Evolutionary conservation across 2,329 filamentous ascomycete species (phyloP).

Genomic region (Colletotrichum tabaci): DNA sequence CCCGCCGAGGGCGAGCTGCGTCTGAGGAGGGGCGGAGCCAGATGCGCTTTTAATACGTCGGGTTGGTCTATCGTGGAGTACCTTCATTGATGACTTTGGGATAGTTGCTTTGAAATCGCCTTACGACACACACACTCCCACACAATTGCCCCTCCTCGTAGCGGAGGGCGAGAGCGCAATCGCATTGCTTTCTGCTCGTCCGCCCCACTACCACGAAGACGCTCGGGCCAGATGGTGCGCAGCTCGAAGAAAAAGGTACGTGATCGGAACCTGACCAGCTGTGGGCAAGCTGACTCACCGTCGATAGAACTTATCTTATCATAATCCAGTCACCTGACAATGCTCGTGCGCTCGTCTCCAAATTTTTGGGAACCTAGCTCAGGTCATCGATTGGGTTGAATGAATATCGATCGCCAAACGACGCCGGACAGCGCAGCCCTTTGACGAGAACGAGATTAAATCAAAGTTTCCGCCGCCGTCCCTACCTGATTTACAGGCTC

Average conservation of each 20-base stretch:
- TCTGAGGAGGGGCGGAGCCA: constrained; percentile 11
- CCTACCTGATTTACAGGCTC: constrained; percentile 31
- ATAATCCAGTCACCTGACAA: neutral
- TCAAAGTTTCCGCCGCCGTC: constrained; percentile 42
- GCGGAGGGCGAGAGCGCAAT: constrained; percentile 13
- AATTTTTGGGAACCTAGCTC: constrained; percentile 28
- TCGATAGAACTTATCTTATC: constrained; percentile 22
- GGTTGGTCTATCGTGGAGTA: constrained; percentile 31
- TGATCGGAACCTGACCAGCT: neutral
- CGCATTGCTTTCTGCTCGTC: constrained; percentile 12
- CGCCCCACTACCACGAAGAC: constrained; percentile 17
- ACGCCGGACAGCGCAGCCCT: constrained; percentile 33
- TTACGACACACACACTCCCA: neutral
- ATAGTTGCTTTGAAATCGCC: constrained; percentile 57
- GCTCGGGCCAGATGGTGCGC: constrained; percentile 19
- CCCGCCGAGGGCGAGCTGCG: neutral
- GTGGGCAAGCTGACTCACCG: too few relatives aligned
- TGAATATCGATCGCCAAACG: constrained; percentile 25
- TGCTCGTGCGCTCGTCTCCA: constrained; percentile 25
- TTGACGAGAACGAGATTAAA: constrained; percentile 19
- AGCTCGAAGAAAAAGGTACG: neutral
- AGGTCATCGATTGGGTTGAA: constrained; percentile 15
- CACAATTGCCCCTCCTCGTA: constrained; percentile 17
- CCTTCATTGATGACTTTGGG: constrained; percentile 39
- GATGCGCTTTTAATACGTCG: constrained; percentile 37